Evolutionary conservation across 2,329 filamentous ascomycete genomes (phyloP).

Genomic region (Myotisia sp.): DNA sequence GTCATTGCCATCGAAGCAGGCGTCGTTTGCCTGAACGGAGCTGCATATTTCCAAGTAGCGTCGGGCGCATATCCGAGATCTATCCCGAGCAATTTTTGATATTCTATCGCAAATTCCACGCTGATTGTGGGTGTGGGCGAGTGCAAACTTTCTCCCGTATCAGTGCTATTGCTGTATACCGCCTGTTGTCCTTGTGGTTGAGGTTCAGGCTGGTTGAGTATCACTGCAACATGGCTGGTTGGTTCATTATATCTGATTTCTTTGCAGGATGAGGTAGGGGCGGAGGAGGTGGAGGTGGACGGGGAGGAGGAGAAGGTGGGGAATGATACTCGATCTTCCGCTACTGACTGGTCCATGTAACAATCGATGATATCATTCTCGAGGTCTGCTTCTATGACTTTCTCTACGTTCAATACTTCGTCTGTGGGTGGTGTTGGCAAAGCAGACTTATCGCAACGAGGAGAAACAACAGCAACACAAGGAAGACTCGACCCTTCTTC

Average conservation of each 20-base stretch:
- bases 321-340: background rate
- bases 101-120: conserved; percentile 5
- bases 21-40: conserved; percentile 1
- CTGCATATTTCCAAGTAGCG: background rate
- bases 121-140: conserved; percentile 5
- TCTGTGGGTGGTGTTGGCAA: background rate
- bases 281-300: no score
- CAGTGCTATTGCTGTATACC: background rate
- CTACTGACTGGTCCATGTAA: background rate
- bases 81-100: conserved; percentile 1
- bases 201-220: no score
- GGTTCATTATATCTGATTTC: no score
- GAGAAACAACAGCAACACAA: no score
- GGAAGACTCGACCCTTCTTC: no score
- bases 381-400: conserved; percentile 1
- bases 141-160: conserved; percentile 2
- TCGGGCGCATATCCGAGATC: no score
- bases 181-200: no score
- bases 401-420: no score
- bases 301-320: background rate
- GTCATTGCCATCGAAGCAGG: conserved; percentile 1
- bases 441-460: no score
- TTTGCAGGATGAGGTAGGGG: no score
- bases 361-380: conserved; percentile 8
- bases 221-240: no score